These are phyloP conservation scores for Pyrenophora seminiperda DNA, from an alignment of 2,329 filamentous ascomycete genomes.

Conservation along the genomic window DNA sequence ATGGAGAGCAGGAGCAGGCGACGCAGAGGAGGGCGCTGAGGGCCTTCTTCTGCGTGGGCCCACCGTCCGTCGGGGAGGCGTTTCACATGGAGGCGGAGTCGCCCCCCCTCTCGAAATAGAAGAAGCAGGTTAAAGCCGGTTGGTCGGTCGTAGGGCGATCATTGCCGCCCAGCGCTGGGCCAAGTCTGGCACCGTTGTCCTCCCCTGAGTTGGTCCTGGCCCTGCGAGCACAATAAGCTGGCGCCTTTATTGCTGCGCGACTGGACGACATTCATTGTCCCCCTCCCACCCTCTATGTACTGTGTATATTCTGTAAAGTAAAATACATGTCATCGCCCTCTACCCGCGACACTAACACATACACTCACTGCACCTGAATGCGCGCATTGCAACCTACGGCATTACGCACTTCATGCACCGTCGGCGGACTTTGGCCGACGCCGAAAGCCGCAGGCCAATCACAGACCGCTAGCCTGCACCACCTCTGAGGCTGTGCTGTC, in stretches of 20 bases:
- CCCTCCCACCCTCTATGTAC: neutral
- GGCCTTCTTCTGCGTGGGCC: conserved; percentile 30
- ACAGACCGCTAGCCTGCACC: conserved; percentile 14
- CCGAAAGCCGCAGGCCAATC: conserved; percentile 21
- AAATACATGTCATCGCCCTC: no score
- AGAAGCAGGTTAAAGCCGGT: conserved; percentile 19
- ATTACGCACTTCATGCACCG: conserved; percentile 25
- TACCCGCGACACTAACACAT: no score
- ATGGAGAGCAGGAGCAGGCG: conserved; percentile 12
- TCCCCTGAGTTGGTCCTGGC: conserved; percentile 3
- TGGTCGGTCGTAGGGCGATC: conserved; percentile 9
- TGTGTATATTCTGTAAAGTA: neutral
- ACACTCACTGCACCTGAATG: no score
- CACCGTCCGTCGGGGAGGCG: conserved; percentile 25
- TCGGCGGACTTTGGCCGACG: conserved; percentile 13
- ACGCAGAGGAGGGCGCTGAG: conserved; percentile 6
- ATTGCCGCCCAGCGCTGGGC: conserved; percentile 9
- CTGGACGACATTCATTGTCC: no score
- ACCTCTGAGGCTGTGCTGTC: conserved; percentile 24
- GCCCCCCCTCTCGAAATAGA: conserved; percentile 19
- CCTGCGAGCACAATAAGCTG: no score
- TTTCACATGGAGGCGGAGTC: conserved; percentile 26
- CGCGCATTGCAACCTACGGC: neutral
- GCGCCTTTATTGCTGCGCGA: no score
- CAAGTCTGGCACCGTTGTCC: conserved; percentile 1